Evolutionary conservation across 305 asterid genomes (phyloP).

Genomic region (Rubia balearica): DNA sequence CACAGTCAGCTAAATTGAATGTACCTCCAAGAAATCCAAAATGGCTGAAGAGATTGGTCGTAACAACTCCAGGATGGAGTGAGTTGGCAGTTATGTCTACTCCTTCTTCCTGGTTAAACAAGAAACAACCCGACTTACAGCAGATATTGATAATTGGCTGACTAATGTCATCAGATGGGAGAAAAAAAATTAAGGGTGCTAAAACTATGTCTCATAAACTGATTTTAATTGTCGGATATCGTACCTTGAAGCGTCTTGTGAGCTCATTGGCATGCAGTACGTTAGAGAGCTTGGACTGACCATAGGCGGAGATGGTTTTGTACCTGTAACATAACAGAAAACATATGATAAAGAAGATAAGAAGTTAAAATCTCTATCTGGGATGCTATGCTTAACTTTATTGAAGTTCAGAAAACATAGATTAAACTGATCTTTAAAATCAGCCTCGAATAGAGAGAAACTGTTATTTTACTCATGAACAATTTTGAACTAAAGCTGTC

Average conservation of each 20-base stretch:
- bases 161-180: neutral
- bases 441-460: neutral
- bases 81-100: slow-evolving; percentile 71
- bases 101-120: slow-evolving; percentile 57
- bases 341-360: neutral
- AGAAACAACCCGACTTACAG: neutral
- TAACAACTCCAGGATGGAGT: slow-evolving; percentile 67
- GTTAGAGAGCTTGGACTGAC: slow-evolving; percentile 75
- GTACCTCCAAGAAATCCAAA: slow-evolving; percentile 40
- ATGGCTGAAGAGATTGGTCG: slow-evolving; percentile 63
- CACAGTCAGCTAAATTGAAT: slow-evolving; percentile 16
- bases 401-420: no score
- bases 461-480: neutral
- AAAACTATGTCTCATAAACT: neutral
- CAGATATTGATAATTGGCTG: neutral
- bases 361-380: neutral
- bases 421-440: no score
- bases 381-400: neutral
- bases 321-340: slow-evolving; percentile 32
- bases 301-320: slow-evolving; percentile 39
- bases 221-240: neutral
- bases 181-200: no score
- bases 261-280: slow-evolving; percentile 62
- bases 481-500: neutral
- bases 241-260: slow-evolving; percentile 47